Percentiles rank a stretch among this genome's conserved stretches.
phyloP scores from a whole-genome alignment of 2,329 filamentous ascomycete genomes.

The Alternaria metachromatica region DNA sequence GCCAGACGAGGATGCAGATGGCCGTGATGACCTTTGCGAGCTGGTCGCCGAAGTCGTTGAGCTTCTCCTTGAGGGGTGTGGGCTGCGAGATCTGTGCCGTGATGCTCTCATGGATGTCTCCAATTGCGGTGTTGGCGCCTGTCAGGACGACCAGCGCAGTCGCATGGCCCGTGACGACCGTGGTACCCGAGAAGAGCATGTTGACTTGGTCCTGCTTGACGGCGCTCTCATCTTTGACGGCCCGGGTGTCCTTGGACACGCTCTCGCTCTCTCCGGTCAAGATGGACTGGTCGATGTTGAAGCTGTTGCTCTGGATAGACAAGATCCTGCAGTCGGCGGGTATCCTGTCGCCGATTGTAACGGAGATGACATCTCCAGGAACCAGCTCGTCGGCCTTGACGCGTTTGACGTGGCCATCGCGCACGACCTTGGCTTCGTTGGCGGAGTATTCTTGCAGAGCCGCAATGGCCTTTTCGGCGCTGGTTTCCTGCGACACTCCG shows the following conservation, averaged over 20 bases:
- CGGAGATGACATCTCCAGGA: slow-evolving; percentile 87
- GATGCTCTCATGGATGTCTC: slow-evolving; percentile 98
- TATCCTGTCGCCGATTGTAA: slow-evolving; percentile 89
- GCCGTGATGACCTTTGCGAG: slow-evolving; percentile 98
- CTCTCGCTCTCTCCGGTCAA: slow-evolving; percentile 98
- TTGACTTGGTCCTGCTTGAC: slow-evolving; percentile 98
- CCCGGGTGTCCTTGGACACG: slow-evolving; percentile 79
- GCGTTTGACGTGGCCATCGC: slow-evolving; percentile 79
- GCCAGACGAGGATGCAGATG: slow-evolving; percentile 95
- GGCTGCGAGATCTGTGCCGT: slow-evolving; percentile 97
- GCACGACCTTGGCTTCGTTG: slow-evolving; percentile 93
- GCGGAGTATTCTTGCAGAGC: slow-evolving; percentile 98
- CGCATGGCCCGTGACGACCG: slow-evolving; percentile 92
- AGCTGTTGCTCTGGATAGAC: slow-evolving; percentile 94
- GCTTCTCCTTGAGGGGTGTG: slow-evolving; percentile 96
- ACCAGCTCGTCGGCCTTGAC: slow-evolving; percentile 97
- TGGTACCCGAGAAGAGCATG: slow-evolving; percentile 98
- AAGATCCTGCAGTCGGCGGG: slow-evolving; percentile 93
- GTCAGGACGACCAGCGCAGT: slow-evolving; percentile 90
- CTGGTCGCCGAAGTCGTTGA: slow-evolving; percentile 96
- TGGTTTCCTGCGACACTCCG: slow-evolving; percentile 97
- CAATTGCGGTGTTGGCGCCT: slow-evolving; percentile 89
- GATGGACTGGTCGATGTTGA: slow-evolving; percentile 95
- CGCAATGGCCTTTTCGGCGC: slow-evolving; percentile 97
- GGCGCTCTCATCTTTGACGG: slow-evolving; percentile 77